Conservation (phyloP, 352 stramenopile species). For the Blastocystis sp. region DNA sequence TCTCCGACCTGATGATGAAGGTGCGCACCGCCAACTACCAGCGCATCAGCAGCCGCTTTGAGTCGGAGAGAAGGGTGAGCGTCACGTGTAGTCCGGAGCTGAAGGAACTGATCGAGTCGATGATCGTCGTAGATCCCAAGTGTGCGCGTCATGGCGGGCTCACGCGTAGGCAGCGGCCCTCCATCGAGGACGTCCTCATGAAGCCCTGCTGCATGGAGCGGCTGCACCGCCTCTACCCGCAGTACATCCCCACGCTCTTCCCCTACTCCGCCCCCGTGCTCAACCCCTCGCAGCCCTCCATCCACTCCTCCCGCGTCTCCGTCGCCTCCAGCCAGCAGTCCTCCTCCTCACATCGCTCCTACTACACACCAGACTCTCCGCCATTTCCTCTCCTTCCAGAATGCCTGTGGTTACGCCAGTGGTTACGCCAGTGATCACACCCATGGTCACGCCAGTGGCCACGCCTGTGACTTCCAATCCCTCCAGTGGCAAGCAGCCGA, state of each 20-base stretch:
- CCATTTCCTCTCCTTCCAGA: not conserved
- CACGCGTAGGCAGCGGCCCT: conserved; percentile 1
- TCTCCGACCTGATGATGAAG: conserved; percentile 86
- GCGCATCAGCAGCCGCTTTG: conserved; percentile 26
- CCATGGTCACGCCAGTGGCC: no score
- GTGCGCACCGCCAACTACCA: conserved; percentile 73
- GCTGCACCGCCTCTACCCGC: not conserved
- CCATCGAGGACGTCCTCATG: conserved; percentile 41
- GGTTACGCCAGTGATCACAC: no score
- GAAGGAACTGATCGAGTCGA: conserved; percentile 13
- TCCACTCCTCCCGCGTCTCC: not conserved
- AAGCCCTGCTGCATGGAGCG: conserved; percentile 5
- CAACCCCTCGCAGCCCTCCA: not conserved
- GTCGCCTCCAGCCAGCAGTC: not conserved
- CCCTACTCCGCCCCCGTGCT: conserved; percentile 9
- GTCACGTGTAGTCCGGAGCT: not conserved
- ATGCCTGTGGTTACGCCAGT: not conserved
- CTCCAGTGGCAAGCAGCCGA: not conserved
- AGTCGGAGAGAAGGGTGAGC: not conserved
- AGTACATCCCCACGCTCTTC: conserved; percentile 49
- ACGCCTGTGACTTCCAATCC: not conserved
- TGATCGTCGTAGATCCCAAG: conserved; percentile 18
- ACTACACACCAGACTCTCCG: not conserved
- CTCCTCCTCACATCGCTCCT: not conserved
- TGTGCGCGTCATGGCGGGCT: not conserved